Conservation (phyloP, 2,329 filamentous ascomycete species). For the Stylonectria norvegica region DNA sequence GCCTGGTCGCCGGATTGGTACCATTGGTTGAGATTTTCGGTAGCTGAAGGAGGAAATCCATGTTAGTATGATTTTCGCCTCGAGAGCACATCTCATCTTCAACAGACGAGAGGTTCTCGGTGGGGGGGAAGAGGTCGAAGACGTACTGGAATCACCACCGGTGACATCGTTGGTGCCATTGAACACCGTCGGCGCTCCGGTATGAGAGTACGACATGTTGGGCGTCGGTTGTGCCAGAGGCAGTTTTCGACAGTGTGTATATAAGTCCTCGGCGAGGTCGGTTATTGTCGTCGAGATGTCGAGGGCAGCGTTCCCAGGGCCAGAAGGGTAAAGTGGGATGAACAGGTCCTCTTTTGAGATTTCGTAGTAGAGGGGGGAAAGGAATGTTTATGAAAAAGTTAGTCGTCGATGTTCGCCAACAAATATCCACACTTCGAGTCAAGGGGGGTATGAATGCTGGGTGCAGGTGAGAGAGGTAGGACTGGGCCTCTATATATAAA, state of each 20-base stretch:
- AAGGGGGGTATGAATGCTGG: slow-evolving; percentile 6
- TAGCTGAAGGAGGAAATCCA: slow-evolving; percentile 48
- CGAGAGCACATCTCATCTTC: neutral
- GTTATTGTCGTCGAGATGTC: neutral
- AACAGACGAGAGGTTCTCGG: neutral
- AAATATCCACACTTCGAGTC: neutral
- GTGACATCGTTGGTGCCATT: slow-evolving; percentile 61
- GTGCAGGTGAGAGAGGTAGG: slow-evolving; percentile 4
- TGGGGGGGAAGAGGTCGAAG: neutral
- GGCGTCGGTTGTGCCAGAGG: slow-evolving; percentile 2
- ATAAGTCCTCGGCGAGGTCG: neutral
- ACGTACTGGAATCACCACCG: slow-evolving; percentile 77
- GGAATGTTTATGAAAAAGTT: slow-evolving; percentile 1
- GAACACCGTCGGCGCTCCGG: slow-evolving; percentile 56
- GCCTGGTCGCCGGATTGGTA: slow-evolving; percentile 88
- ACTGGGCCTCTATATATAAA: slow-evolving; percentile 14
- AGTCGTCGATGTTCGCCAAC: neutral
- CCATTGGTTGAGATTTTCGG: slow-evolving; percentile 93
- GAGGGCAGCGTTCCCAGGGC: neutral
- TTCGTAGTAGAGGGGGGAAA: neutral
- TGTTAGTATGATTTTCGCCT: slow-evolving; percentile 4
- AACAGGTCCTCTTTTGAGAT: neutral
- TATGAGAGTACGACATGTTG: slow-evolving; percentile 58
- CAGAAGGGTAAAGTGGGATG: neutral
- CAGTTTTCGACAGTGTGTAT: neutral